Conservation (phyloP, 2,329 filamentous ascomycete species). For the Aspergillus oerlinghausenensis region DNA sequence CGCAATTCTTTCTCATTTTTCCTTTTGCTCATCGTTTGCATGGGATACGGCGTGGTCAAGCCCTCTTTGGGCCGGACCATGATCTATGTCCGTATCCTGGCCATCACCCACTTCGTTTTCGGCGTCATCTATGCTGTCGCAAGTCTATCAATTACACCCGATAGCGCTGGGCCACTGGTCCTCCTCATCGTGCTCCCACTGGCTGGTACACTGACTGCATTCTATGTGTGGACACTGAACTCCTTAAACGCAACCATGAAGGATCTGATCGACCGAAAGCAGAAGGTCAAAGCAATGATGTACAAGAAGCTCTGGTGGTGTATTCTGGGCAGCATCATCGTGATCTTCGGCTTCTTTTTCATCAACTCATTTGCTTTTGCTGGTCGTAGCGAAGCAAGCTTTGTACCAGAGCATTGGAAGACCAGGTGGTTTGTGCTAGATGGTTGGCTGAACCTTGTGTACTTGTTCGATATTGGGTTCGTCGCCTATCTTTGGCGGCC, state of each 20-base stretch:
- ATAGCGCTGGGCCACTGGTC: conserved; percentile 82
- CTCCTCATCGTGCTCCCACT: conserved; percentile 90
- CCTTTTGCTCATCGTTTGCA: conserved; percentile 93
- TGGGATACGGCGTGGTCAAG: conserved; percentile 99
- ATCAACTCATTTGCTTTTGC: conserved; percentile 96
- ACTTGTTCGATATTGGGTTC: conserved; percentile 87
- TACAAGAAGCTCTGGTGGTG: conserved; percentile 99
- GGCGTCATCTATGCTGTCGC: conserved; percentile 90
- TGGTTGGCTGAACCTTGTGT: conserved; percentile 95
- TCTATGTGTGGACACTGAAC: conserved; percentile 98
- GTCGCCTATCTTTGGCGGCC: conserved; percentile 95
- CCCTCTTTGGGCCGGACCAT: conserved; percentile 86
- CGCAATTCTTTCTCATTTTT: conserved; percentile 99
- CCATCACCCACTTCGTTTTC: conserved; percentile 89
- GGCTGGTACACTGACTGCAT: conserved; percentile 85
- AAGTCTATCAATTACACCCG: conserved; percentile 81
- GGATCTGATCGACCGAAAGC: conserved; percentile 89
- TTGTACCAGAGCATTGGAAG: conserved; percentile 96
- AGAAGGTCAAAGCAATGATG: conserved; percentile 89
- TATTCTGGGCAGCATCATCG: conserved; percentile 83
- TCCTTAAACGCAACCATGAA: conserved; percentile 93
- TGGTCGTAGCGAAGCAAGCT: conserved; percentile 76
- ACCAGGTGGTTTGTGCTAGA: conserved; percentile 95
- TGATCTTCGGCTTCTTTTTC: conserved; percentile 98
- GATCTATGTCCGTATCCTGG: conserved; percentile 87